Conservation (phyloP, 345 rosid species). For the Syzygium aqueum region DNA sequence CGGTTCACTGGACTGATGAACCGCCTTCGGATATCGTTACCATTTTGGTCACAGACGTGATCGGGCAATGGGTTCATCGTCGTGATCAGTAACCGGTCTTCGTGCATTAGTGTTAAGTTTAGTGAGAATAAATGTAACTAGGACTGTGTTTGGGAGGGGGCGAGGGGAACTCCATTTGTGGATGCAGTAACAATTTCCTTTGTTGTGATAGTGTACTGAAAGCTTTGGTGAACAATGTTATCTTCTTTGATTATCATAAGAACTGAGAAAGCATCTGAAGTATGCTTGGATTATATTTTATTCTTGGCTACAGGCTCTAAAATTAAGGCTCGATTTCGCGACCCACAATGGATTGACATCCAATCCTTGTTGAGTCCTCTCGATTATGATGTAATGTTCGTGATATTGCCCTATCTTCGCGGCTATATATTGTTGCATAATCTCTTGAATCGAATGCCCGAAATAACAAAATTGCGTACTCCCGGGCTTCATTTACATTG, state of each 20-base stretch:
- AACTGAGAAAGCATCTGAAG: neutral
- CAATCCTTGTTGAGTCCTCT: neutral
- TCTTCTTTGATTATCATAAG: neutral
- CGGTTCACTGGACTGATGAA: neutral
- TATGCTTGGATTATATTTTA: neutral
- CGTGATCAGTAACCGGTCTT: neutral
- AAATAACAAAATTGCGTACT: neutral
- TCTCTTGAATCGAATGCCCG: neutral
- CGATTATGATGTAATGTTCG: neutral
- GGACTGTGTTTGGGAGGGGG: neutral
- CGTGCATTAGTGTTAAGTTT: neutral
- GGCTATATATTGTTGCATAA: neutral
- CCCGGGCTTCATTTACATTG: neutral
- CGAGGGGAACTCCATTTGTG: neutral
- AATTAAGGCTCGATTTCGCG: neutral
- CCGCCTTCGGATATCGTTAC: neutral
- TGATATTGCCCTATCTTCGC: neutral
- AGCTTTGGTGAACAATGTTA: neutral
- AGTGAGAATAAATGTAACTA: neutral
- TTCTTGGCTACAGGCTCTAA: neutral
- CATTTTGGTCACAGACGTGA: neutral
- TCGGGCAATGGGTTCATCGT: neutral
- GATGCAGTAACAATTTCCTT: neutral
- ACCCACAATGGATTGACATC: neutral
- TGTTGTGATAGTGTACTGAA: neutral